Base-by-base conservation (phyloP, 768 basidiomycete genomes). In the Cystofilobasidium bisporidii region DNA sequence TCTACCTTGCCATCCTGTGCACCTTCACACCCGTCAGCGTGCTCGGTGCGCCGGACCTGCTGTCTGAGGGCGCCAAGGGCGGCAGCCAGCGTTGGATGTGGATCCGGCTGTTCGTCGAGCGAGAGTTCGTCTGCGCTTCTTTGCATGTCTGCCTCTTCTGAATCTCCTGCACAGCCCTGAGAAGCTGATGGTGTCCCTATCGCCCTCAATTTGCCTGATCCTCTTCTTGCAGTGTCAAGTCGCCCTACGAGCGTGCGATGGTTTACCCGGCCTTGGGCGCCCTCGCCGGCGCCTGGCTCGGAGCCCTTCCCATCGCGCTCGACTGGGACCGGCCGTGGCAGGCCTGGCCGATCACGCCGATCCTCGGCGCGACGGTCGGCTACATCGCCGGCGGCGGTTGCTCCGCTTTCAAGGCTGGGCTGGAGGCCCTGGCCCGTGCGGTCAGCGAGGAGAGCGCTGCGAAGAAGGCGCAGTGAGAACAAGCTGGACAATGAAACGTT, bases 241-340 rank as follows among this genome's bases (percentile, higher is more conserved):
- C 83, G n/a, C 81, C 85, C 3, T 74, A 88, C 32, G 94, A 97
- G 76, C 80, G 86, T 62, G 84, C 85, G 0, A 75, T 94, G 26
- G 82, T 93, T 22, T 91, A 89, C 72, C 89, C 94, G 20, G 82
- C 83, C 15, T 73, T 86, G 30, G 89, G 89, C 47, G 79, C 88
- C 0, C 71, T 87, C 50, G 33, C 86, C 24, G 94, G 93, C 8
- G 81, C 83, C 53, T 96, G 91, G 93, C 41, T 82, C 18, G 92
- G 91, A 20, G 84, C 83, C 14, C 80, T 93, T 56, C 89, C 91
- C 2, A 86, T 92, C 56, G 88, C 90, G 0, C 83, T 98, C 22
- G 94, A 98, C 77, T 98, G 94, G 94, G 92, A 92, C 74, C 83
- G 91, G 43, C 90, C 93, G 10, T 97, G 93, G 93, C 94, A 97